A percentile compares a stretch with the other conserved stretches of the same genome.
phyloP scores from a whole-genome alignment of 768 basidiomycete genomes.

The Lentinula sp. region DNA sequence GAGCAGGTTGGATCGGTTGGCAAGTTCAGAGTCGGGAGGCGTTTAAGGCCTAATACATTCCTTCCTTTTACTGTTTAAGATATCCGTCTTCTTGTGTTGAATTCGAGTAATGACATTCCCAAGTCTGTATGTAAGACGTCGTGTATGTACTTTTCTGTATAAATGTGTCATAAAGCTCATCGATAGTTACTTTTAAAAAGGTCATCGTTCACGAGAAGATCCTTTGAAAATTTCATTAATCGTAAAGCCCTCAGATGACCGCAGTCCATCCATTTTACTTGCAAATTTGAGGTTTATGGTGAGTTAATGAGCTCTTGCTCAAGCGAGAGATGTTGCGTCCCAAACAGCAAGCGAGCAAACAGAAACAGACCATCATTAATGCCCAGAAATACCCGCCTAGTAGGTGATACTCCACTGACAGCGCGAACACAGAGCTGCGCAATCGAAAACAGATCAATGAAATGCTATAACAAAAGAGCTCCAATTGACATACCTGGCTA shows the following conservation, averaged over 20 bases:
- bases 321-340: neutral
- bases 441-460: neutral
- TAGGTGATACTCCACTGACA: constrained; percentile 42
- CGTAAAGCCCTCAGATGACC: neutral
- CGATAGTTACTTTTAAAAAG: neutral
- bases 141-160: neutral
- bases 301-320: neutral
- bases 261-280: neutral
- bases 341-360: neutral
- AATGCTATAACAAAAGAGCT: neutral
- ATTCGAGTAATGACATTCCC: neutral
- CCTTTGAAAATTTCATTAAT: neutral
- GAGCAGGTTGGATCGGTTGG: constrained; percentile 43
- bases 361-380: constrained; percentile 18
- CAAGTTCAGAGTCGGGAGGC: neutral
- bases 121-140: too few species aligned
- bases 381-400: constrained; percentile 56
- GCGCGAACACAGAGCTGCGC: constrained; percentile 49
- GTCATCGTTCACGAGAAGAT: too few species aligned
- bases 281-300: neutral
- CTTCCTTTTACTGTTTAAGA: too few species aligned
- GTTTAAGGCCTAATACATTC: neutral
- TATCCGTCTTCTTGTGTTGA: neutral
- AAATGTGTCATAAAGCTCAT: neutral
- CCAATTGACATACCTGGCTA: constrained; percentile 39